Evolutionary conservation across 2,329 filamentous ascomycete genomes (phyloP).

Genomic region (Aspergillus viridinutans): DNA sequence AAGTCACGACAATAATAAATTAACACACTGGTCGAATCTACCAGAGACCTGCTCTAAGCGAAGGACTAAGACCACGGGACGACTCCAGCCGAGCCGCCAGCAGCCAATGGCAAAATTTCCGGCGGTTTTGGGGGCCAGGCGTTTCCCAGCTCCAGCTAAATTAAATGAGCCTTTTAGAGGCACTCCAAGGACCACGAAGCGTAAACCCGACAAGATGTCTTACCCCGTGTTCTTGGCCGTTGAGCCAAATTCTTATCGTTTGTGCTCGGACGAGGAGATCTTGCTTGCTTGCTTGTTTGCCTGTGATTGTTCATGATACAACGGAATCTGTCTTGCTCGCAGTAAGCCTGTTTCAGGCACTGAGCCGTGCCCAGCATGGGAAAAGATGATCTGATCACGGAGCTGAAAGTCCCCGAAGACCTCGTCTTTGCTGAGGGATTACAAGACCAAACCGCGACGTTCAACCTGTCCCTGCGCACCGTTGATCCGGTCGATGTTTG

Average conservation of each 20-base stretch:
- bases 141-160: not conserved
- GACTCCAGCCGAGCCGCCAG: not conserved
- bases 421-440: conserved; percentile 2
- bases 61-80: not conserved
- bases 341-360: not conserved
- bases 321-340: not conserved
- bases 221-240: not conserved
- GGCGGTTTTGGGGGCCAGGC: not conserved
- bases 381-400: not conserved
- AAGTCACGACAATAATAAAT: no score
- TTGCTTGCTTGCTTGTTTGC: not conserved
- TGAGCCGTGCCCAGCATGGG: not conserved
- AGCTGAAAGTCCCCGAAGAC: conserved; percentile 8
- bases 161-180: not conserved
- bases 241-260: not conserved
- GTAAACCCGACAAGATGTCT: not conserved
- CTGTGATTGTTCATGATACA: not conserved
- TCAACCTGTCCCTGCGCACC: conserved; percentile 37
- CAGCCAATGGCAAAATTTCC: not conserved
- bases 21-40: not conserved
- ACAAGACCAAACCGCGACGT: conserved; percentile 9
- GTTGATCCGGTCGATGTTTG: conserved; percentile 39
- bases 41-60: not conserved
- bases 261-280: not conserved
- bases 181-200: no score